A percentile compares a stretch with the other conserved stretches of the same genome.
Evolutionary conservation across 305 asterid genomes (phyloP).

Genomic region (Fraxinus paxiana): DNA sequence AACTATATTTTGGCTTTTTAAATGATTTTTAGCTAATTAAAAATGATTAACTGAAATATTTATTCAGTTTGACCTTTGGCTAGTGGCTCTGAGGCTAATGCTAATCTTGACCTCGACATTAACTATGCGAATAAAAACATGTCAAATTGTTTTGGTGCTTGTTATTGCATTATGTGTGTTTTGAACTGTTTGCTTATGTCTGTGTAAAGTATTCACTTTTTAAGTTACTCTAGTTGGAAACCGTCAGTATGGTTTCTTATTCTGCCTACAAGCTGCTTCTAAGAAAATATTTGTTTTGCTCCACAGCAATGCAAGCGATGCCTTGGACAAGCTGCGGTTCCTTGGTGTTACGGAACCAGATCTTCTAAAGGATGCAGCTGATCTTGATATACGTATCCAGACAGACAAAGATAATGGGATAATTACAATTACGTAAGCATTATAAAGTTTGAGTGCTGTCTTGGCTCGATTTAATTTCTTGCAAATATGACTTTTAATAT

Average conservation of each 20-base stretch:
- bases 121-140: not conserved
- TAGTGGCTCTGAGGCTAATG: not conserved
- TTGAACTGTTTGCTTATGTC: not conserved
- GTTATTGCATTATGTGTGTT: not conserved
- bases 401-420: conserved; percentile 87
- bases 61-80: not conserved
- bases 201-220: not conserved
- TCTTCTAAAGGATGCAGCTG: conserved; percentile 64
- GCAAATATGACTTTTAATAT: conserved; percentile 11
- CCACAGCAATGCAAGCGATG: conserved; percentile 96
- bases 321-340: conserved; percentile 94
- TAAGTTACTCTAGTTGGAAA: not conserved
- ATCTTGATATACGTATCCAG: conserved; percentile 85
- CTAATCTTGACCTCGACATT: not conserved
- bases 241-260: not conserved
- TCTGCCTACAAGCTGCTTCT: not conserved
- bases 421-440: conserved; percentile 69
- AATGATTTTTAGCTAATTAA: not conserved
- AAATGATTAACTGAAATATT: not conserved
- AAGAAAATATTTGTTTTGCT: conserved; percentile 11
- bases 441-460: not conserved
- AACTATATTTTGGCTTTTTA: not conserved
- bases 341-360: conserved; percentile 81
- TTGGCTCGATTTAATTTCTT: conserved; percentile 11
- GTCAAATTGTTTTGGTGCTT: not conserved